phyloP scores from a whole-genome alignment of 768 basidiomycete species.

The Melanogaster broomeanus region DNA sequence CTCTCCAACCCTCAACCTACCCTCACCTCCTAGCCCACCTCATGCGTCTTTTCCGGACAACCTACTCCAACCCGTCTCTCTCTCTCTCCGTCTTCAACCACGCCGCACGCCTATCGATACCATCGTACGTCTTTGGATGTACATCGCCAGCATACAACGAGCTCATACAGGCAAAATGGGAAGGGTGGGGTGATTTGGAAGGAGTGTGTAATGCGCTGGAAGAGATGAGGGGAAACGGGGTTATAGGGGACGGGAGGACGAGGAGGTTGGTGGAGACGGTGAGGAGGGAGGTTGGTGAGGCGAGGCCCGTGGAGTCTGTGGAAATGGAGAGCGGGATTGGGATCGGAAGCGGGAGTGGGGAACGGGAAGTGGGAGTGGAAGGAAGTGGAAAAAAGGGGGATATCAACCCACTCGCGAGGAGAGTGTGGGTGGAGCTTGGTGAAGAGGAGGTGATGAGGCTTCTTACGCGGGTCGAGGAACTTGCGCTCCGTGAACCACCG shows the following conservation, averaged over 20 bases:
- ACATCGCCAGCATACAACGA: conserved; percentile 88
- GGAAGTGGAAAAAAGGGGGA: conserved; percentile 34
- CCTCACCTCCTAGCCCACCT: conserved; percentile 74
- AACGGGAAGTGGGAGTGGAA: neutral
- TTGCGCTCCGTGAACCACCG: conserved; percentile 29
- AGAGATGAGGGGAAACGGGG: conserved; percentile 84
- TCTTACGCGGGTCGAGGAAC: conserved; percentile 52
- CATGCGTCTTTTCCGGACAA: conserved; percentile 77
- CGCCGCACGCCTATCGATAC: conserved; percentile 70
- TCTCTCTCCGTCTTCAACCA: conserved; percentile 83
- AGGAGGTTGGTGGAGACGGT: conserved; percentile 61
- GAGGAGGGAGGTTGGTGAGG: conserved; percentile 60
- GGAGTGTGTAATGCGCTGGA: conserved; percentile 72
- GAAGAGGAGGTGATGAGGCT: conserved; percentile 53
- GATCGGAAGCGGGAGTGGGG: conserved; percentile 36
- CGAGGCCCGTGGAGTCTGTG: conserved; percentile 44
- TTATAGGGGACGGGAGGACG: conserved; percentile 63
- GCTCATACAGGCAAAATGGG: conserved; percentile 84
- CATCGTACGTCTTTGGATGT: conserved; percentile 89
- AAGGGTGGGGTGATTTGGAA: conserved; percentile 75
- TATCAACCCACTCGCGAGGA: conserved; percentile 44
- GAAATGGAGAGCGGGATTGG: conserved; percentile 40
- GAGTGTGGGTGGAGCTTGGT: conserved; percentile 41
- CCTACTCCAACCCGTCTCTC: conserved; percentile 76
- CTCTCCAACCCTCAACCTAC: conserved; percentile 66